Conservation (phyloP, 1,139 yeast species). For the Geotrichum restrictum region DNA sequence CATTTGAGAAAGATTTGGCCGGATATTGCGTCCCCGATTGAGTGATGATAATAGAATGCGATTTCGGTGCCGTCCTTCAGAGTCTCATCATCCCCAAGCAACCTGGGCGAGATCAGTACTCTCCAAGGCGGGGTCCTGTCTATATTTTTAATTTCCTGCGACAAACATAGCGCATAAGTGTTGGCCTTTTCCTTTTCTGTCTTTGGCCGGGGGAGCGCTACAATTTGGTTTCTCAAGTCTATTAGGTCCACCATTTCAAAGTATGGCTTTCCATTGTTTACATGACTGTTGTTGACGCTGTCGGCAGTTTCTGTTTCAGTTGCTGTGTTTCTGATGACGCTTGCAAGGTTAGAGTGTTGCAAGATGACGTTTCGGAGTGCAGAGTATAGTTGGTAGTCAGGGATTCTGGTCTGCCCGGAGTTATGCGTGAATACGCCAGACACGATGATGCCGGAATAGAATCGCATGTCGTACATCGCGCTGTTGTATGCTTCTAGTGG, state of each 20-base stretch:
- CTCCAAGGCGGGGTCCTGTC: conserved; percentile 9
- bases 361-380: not conserved
- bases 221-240: not conserved
- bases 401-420: not conserved
- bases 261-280: not conserved
- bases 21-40: conserved; percentile 5
- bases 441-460: conserved; percentile 4
- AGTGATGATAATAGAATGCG: conserved; percentile 7
- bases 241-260: conserved; percentile 1
- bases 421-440: not conserved
- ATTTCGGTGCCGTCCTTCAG: conserved; percentile 3
- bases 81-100: not conserved
- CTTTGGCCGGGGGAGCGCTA: conserved; percentile 1
- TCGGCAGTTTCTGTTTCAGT: too few relatives aligned
- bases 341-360: not conserved
- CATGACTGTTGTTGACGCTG: too few relatives aligned
- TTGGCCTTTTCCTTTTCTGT: not conserved
- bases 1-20: conserved; percentile 5
- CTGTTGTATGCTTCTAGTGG: not conserved
- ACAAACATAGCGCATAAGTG: not conserved
- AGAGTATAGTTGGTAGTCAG: not conserved
- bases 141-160: not conserved
- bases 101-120: conserved; percentile 5
- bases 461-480: not conserved
- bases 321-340: not conserved